Percentiles rank a stretch among this genome's conserved stretches.
Evolutionary conservation across 2,329 filamentous ascomycete genomes (phyloP).

Genomic region (Cryphonectria carpinicola): DNA sequence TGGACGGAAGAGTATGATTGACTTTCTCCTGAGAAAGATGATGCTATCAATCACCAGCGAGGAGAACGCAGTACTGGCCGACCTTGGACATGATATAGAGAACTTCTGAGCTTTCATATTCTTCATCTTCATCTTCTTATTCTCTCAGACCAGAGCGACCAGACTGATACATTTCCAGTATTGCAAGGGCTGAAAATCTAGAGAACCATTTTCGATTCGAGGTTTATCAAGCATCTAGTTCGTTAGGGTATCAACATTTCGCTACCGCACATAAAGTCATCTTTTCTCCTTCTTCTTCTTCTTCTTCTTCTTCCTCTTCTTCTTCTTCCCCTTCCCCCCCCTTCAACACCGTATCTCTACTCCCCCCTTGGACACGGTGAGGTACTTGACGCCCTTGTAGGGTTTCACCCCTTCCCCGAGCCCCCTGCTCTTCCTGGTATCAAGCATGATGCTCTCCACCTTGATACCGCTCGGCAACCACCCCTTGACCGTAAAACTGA

Average conservation of each 20-base stretch:
- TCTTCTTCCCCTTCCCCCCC: conserved; percentile 7
- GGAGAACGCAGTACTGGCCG: background rate
- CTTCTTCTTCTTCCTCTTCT: too few species aligned
- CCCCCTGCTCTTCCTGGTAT: conserved; percentile 81
- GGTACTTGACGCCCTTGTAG: conserved; percentile 97
- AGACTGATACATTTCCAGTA: too few species aligned
- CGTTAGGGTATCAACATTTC: background rate
- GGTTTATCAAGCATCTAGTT: background rate
- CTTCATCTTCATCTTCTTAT: background rate
- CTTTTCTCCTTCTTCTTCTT: background rate
- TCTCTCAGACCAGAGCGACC: too few species aligned
- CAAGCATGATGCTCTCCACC: conserved; percentile 68
- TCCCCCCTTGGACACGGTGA: conserved; percentile 73
- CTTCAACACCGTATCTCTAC: conserved; percentile 64
- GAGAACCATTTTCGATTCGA: background rate
- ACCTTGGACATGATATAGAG: background rate
- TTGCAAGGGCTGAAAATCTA: background rate
- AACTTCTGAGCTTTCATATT: background rate
- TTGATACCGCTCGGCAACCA: conserved; percentile 71
- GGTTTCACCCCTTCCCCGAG: conserved; percentile 87
- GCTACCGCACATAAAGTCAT: background rate
- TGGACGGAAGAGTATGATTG: background rate
- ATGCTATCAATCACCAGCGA: background rate
- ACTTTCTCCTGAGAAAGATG: background rate
- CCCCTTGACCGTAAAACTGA: conserved; percentile 73